These are phyloP conservation scores for Aspergillus sp. DNA, from an alignment of 2,329 filamentous ascomycete species.

Conservation along the genomic window DNA sequence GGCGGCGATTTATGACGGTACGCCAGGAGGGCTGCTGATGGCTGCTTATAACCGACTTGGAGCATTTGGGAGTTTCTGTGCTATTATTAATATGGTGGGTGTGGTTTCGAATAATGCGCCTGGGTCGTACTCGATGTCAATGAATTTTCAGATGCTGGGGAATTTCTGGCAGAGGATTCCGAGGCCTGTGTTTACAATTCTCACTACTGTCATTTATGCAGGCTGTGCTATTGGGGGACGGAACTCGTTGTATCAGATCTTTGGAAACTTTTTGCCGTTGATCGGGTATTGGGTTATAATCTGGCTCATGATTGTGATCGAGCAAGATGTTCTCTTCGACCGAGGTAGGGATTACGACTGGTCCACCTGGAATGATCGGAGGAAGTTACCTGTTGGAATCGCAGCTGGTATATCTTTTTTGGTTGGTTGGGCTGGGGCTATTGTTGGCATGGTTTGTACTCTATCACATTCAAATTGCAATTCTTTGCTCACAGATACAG, in stretches of 20 bases:
- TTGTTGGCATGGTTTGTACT: slow-evolving; percentile 33
- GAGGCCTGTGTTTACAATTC: slow-evolving; percentile 37
- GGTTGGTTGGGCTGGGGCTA: slow-evolving; percentile 35
- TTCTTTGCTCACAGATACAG: slow-evolving; percentile 7
- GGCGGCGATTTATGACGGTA: slow-evolving; percentile 3
- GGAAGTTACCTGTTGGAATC: slow-evolving; percentile 34
- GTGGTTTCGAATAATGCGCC: slow-evolving; percentile 41
- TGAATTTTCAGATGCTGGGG: slow-evolving; percentile 40
- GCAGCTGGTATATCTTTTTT: slow-evolving; percentile 34
- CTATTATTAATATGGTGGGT: slow-evolving; percentile 37
- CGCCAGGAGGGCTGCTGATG: slow-evolving; percentile 33
- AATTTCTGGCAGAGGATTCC: slow-evolving; percentile 32
- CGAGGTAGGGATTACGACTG: slow-evolving; percentile 34
- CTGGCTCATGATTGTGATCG: slow-evolving; percentile 37
- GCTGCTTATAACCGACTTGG: slow-evolving; percentile 34
- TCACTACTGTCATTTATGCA: slow-evolving; percentile 36
- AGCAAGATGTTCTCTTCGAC: slow-evolving; percentile 40
- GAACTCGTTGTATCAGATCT: slow-evolving; percentile 38
- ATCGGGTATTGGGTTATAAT: slow-evolving; percentile 44
- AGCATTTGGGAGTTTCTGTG: slow-evolving; percentile 38
- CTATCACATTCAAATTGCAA: neutral
- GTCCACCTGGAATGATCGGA: slow-evolving; percentile 33
- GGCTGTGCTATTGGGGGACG: slow-evolving; percentile 40
- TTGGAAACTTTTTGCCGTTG: slow-evolving; percentile 40
- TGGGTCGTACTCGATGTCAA: slow-evolving; percentile 39